These are phyloP conservation scores for Pisolithus sp. DNA, from an alignment of 768 basidiomycete species.

Conservation along the genomic window DNA sequence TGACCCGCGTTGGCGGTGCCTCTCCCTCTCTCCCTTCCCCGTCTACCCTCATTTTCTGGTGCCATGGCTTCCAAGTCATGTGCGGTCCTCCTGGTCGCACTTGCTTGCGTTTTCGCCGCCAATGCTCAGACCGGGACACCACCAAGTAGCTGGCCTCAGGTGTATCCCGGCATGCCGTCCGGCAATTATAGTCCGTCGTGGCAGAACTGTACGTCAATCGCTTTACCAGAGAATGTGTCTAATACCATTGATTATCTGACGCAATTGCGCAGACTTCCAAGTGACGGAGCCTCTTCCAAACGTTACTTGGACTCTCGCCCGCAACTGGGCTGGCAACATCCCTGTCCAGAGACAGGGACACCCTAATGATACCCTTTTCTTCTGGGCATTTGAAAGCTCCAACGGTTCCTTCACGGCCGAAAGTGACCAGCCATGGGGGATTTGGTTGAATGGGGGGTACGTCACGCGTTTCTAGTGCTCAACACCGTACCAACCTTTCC, in stretches of 20 bases:
- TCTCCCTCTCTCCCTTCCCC: slow-evolving; percentile 1
- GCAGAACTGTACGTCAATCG: slow-evolving; percentile 49
- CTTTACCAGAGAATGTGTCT: neutral
- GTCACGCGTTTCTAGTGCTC: slow-evolving; percentile 8
- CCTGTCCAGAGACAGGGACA: slow-evolving; percentile 52
- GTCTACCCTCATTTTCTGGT: neutral
- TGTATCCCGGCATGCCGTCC: slow-evolving; percentile 37
- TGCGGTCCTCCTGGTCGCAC: slow-evolving; percentile 1
- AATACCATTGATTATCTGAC: neutral
- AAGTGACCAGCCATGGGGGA: slow-evolving; percentile 55
- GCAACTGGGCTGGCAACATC: slow-evolving; percentile 61
- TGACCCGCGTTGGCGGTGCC: neutral
- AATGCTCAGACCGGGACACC: slow-evolving; percentile 21
- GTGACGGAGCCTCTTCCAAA: slow-evolving; percentile 54
- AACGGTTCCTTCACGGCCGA: slow-evolving; percentile 47
- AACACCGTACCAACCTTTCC: neutral
- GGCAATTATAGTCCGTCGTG: slow-evolving; percentile 49
- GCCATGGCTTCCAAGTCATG: slow-evolving; percentile 18
- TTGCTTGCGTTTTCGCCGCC: slow-evolving; percentile 6
- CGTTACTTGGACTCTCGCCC: slow-evolving; percentile 45
- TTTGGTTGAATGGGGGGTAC: slow-evolving; percentile 72
- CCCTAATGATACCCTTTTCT: slow-evolving; percentile 62
- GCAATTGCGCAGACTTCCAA: slow-evolving; percentile 42
- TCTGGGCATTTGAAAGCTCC: slow-evolving; percentile 54
- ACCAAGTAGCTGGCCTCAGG: slow-evolving; percentile 33